These are phyloP conservation scores for Meira miltonrushii DNA, from an alignment of 1,284 basidiomycete species.

Conservation along the genomic window DNA sequence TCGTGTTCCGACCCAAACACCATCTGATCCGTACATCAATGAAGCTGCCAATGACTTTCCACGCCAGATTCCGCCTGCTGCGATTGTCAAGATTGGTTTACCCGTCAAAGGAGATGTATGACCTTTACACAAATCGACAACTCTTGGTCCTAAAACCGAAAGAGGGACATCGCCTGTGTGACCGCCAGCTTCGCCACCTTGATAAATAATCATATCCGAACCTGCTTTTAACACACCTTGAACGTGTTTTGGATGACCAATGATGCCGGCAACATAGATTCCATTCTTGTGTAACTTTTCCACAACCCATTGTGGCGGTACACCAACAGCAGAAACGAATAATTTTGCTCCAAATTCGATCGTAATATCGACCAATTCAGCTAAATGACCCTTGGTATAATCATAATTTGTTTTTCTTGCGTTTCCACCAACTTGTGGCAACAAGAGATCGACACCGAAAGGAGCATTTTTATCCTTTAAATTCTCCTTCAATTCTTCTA, in stretches of 20 bases:
- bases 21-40: conserved; percentile 36
- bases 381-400: conserved; percentile 38
- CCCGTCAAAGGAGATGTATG: conserved; percentile 40
- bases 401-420: conserved; percentile 48
- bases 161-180: conserved; percentile 46
- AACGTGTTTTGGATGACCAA: conserved; percentile 57
- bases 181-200: conserved; percentile 46
- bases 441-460: conserved; percentile 44
- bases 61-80: conserved; percentile 41
- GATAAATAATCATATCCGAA: conserved; percentile 46
- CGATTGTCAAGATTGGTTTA: conserved; percentile 39
- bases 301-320: conserved; percentile 39
- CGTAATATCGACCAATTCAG: conserved; percentile 40
- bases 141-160: conserved; percentile 35
- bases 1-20: conserved; percentile 63
- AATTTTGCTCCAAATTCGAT: conserved; percentile 41
- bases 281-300: conserved; percentile 36
- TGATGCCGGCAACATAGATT: conserved; percentile 60
- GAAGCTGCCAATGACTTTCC: conserved; percentile 41
- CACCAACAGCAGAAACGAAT: conserved; percentile 46
- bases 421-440: conserved; percentile 43
- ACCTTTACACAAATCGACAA: conserved; percentile 39
- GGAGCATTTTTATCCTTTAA: conserved; percentile 44
- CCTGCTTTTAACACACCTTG: conserved; percentile 41
- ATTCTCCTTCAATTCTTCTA: conserved; percentile 29